Percentiles rank a stretch among this genome's conserved stretches.
These are phyloP conservation scores for Hemerocallis citrina DNA, from an alignment of 106 monocot genomes.

Conservation along the genomic window DNA sequence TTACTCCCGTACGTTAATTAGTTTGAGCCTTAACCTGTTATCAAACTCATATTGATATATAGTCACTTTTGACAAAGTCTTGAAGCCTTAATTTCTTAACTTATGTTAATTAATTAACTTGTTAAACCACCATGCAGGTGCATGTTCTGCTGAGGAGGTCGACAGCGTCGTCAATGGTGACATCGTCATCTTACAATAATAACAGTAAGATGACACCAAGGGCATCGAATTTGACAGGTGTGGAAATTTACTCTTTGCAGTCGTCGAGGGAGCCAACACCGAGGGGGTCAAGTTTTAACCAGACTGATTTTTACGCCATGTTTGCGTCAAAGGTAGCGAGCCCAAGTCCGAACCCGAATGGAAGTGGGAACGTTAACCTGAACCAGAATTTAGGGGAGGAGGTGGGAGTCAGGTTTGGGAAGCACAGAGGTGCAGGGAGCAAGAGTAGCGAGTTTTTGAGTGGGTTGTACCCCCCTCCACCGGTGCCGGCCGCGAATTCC, in stretches of 20 bases:
- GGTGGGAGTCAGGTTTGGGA: constrained; percentile 2
- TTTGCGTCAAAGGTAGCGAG: constrained; percentile 13
- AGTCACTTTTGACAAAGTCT: too few species aligned
- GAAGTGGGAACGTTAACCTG: background rate
- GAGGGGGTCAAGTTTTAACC: constrained; percentile 40
- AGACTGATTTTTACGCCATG: constrained; percentile 37
- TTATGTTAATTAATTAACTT: background rate
- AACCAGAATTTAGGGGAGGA: background rate
- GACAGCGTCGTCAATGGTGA: constrained; percentile 9
- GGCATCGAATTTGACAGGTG: constrained; percentile 45
- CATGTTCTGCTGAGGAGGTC: constrained; percentile 34
- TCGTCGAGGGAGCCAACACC: constrained; percentile 43
- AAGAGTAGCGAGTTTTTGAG: constrained; percentile 23
- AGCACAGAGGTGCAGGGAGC: constrained; percentile 19
- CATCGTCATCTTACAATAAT: constrained; percentile 14
- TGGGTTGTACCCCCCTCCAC: background rate
- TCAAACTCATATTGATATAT: too few species aligned
- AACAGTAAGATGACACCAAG: constrained; percentile 21
- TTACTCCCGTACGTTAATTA: too few species aligned
- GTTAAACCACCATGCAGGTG: background rate
- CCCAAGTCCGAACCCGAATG: constrained; percentile 4
- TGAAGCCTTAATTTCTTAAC: too few species aligned
- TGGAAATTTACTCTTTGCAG: constrained; percentile 39
- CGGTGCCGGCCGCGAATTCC: background rate
- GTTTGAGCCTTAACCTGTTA: too few species aligned